Conservation (phyloP, 257 asterid species). For the Nicotiana benthamiana region DNA sequence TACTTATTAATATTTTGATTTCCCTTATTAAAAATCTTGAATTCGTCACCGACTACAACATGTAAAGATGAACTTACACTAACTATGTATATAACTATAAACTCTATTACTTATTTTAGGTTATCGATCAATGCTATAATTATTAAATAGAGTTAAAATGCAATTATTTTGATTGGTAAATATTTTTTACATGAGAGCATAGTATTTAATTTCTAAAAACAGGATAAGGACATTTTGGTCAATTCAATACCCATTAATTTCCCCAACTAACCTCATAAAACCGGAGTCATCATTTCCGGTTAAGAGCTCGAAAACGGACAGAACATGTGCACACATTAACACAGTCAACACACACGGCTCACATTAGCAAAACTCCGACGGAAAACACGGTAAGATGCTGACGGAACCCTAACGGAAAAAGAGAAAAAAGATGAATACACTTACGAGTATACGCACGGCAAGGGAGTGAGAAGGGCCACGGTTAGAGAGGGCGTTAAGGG, state of each 20-base stretch:
- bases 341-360: background rate
- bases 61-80: too few species aligned
- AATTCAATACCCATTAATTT: constrained; percentile 4
- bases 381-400: background rate
- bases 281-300: constrained; percentile 8
- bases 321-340: constrained; percentile 5
- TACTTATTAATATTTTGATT: too few species aligned
- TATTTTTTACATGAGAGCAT: too few species aligned
- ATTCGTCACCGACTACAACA: too few species aligned
- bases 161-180: too few species aligned
- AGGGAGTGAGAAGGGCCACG: constrained; percentile 59
- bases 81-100: too few species aligned
- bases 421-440: constrained; percentile 4
- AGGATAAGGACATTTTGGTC: constrained; percentile 21
- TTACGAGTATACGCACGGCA: constrained; percentile 67
- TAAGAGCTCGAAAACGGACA: background rate
- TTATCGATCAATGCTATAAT: too few species aligned
- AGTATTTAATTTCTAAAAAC: background rate
- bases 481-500: constrained; percentile 51
- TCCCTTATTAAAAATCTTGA: too few species aligned
- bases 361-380: background rate
- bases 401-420: background rate
- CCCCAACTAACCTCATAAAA: background rate
- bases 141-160: too few species aligned
- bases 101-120: too few species aligned